phyloP scores from a whole-genome alignment of 1,139 yeast species.

The Scheffersomyces illinoinensis region DNA sequence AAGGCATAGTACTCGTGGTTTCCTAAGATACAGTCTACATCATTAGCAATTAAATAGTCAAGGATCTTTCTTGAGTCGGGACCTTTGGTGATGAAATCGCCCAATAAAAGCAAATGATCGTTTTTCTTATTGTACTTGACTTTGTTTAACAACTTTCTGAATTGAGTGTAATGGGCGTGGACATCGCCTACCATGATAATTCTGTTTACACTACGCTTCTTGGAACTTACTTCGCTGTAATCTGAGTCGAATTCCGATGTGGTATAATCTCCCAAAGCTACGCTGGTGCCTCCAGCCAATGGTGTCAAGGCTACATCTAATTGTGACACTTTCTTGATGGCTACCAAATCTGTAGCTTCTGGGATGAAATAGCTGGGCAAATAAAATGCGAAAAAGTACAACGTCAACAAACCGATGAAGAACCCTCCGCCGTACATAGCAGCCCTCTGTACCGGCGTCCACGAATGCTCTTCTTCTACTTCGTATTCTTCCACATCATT shows the following conservation, averaged over 20 bases:
- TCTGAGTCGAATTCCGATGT: slow-evolving; percentile 1
- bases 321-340: slow-evolving; percentile 27
- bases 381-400: slow-evolving; percentile 34
- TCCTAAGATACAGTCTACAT: slow-evolving; percentile 77
- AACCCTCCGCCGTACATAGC: slow-evolving; percentile 16
- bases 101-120: slow-evolving; percentile 71
- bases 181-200: slow-evolving; percentile 80
- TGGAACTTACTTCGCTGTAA: neutral
- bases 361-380: slow-evolving; percentile 41
- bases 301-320: slow-evolving; percentile 28
- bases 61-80: slow-evolving; percentile 70
- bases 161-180: slow-evolving; percentile 71
- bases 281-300: slow-evolving; percentile 16
- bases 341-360: slow-evolving; percentile 25
- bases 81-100: slow-evolving; percentile 88
- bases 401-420: slow-evolving; percentile 15
- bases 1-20: slow-evolving; percentile 79
- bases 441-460: slow-evolving; percentile 17
- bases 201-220: slow-evolving; percentile 33
- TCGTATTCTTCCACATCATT: slow-evolving; percentile 11
- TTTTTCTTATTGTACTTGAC: slow-evolving; percentile 40
- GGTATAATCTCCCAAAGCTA: slow-evolving; percentile 11
- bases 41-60: slow-evolving; percentile 60
- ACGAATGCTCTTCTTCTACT: slow-evolving; percentile 18
- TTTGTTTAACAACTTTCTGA: slow-evolving; percentile 51